phyloP scores from a whole-genome alignment of 228 moss, liverwort and hornwort species.

The Sphagnum magellanicum region DNA sequence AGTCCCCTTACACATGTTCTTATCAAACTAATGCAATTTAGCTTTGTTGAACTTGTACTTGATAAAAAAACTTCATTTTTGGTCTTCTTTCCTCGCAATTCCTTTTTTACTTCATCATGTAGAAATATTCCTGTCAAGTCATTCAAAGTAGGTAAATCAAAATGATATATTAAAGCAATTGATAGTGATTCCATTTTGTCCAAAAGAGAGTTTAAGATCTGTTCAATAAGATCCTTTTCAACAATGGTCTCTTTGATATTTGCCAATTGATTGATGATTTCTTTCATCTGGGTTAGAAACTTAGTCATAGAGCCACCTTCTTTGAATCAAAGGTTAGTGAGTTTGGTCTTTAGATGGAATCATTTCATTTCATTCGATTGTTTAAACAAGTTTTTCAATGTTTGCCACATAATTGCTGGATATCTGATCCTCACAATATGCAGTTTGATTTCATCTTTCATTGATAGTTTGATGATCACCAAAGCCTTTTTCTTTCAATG shows the following conservation, averaged over 20 bases:
- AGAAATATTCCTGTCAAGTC: not conserved
- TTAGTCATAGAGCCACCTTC: no score
- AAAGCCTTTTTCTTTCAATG: not conserved
- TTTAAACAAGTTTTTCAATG: not conserved
- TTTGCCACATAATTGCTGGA: not conserved
- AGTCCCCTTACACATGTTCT: not conserved
- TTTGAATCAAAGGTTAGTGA: no score
- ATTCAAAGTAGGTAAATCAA: not conserved
- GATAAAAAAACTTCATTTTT: not conserved
- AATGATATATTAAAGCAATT: not conserved
- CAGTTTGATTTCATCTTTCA: not conserved
- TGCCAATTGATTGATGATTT: constrained; percentile 1
- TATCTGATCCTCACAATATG: not conserved
- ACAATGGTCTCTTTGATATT: not conserved
- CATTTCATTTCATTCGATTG: not conserved
- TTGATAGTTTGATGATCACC: not conserved
- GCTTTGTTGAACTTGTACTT: not conserved
- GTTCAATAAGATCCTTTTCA: not conserved
- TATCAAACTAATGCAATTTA: not conserved
- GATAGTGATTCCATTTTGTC: not conserved
- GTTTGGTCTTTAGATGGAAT: not conserved
- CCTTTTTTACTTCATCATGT: not conserved
- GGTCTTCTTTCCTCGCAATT: not conserved
- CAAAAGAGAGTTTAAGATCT: not conserved
- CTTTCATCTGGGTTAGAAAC: no score